A percentile compares a stretch with the other conserved stretches of the same genome.
phyloP scores from a whole-genome alignment of 2,329 filamentous ascomycete species.

The Rutstroemia sp. region DNA sequence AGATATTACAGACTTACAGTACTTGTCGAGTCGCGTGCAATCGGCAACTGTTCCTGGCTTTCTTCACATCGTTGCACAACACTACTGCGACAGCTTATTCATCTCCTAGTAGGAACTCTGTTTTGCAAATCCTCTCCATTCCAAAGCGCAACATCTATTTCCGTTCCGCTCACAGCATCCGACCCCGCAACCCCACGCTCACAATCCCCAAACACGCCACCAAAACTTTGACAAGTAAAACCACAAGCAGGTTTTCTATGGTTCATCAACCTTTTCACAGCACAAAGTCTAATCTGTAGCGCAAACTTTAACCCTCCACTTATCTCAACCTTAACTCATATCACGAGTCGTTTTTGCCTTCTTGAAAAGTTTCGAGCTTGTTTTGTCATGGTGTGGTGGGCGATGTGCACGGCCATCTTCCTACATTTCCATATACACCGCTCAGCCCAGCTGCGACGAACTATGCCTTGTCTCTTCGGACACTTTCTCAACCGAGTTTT shows the following conservation, averaged over 20 bases:
- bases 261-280: neutral
- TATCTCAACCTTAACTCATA: neutral
- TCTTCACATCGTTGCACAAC: no score
- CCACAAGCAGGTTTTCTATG: neutral
- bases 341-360: neutral
- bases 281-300: conserved; percentile 2
- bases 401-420: neutral
- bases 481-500: neutral
- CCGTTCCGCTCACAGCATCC: no score
- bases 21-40: no score
- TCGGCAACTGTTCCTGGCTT: no score
- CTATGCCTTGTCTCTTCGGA: neutral
- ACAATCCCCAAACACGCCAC: no score
- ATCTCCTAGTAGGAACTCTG: no score
- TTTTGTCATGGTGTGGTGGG: neutral
- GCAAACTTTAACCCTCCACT: conserved; percentile 1
- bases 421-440: neutral
- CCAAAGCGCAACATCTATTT: no score
- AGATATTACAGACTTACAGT: no score
- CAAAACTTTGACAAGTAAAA: neutral
- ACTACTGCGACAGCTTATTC: no score
- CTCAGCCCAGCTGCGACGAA: neutral
- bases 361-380: conserved; percentile 1
- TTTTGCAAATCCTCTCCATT: no score
- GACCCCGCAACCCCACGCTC: no score